Evolutionary conservation across 768 basidiomycete genomes (phyloP).

Genomic region (Suillus cothurnatus): DNA sequence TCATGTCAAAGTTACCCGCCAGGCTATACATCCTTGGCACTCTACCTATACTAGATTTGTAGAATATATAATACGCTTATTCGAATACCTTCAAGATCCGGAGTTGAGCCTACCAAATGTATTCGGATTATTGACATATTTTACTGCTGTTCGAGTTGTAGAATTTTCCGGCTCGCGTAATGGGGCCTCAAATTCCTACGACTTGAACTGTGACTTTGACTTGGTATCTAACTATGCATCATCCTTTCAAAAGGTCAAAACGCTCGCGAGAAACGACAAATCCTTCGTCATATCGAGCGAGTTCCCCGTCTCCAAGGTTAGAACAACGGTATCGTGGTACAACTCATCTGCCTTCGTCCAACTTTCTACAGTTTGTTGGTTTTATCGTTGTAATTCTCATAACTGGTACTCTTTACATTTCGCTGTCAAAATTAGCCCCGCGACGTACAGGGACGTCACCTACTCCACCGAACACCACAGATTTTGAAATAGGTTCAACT

Average conservation of each 20-base stretch:
- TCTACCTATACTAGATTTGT: neutral
- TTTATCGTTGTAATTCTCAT: conserved; percentile 19
- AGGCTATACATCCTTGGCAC: neutral
- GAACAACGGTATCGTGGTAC: neutral
- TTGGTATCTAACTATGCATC: neutral
- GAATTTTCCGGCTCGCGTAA: neutral
- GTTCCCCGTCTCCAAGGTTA: neutral
- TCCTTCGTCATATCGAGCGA: neutral
- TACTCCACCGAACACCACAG: neutral
- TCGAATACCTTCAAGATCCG: neutral
- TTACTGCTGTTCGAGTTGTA: neutral
- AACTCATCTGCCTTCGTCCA: neutral
- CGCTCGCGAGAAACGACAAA: conserved; percentile 14
- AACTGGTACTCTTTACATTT: conserved; percentile 25
- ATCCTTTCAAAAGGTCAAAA: conserved; percentile 17
- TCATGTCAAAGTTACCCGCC: neutral
- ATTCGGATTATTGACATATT: neutral
- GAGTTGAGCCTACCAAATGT: neutral
- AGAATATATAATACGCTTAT: neutral
- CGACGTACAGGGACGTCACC: conserved; percentile 2
- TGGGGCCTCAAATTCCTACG: neutral
- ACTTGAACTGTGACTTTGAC: neutral
- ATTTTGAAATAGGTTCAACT: neutral
- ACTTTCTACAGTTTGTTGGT: conserved; percentile 5
- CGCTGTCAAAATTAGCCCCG: conserved; percentile 21